A percentile compares a stretch with the other conserved stretches of the same genome.
Conservation (phyloP, 352 stramenopile genomes). For the Phytopythium boreale region DNA sequence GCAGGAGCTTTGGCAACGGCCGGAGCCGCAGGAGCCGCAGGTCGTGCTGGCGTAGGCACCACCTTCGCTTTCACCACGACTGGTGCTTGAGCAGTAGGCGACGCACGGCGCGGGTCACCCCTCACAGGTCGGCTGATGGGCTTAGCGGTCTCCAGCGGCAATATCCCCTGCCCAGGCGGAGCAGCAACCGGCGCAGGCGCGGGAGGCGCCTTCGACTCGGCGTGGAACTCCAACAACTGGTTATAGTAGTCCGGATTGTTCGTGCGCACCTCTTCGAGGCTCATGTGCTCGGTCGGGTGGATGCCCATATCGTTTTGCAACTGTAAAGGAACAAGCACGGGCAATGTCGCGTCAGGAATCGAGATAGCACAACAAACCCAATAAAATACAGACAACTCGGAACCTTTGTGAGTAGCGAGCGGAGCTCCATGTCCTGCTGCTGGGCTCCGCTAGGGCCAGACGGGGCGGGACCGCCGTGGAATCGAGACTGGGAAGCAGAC, state of each 20-base stretch:
- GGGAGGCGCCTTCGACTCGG: slow-evolving; percentile 27
- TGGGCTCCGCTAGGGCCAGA: slow-evolving; percentile 15
- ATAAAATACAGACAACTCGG: neutral
- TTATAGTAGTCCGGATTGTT: slow-evolving; percentile 86
- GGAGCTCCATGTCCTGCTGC: slow-evolving; percentile 76
- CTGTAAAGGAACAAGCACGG: slow-evolving; percentile 8
- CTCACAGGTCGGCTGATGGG: slow-evolving; percentile 5
- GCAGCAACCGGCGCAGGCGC: slow-evolving; percentile 1
- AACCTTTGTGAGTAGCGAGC: slow-evolving; percentile 65
- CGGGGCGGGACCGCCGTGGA: slow-evolving; percentile 1
- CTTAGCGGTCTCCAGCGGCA: slow-evolving; percentile 10
- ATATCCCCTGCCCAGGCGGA: slow-evolving; percentile 8
- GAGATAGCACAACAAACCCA: neutral
- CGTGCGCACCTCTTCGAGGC: slow-evolving; percentile 81
- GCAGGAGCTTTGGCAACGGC: neutral
- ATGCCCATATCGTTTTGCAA: slow-evolving; percentile 88
- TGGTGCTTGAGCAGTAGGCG: neutral
- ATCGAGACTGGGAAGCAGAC: slow-evolving; percentile 4
- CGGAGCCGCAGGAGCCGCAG: neutral
- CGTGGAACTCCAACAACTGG: slow-evolving; percentile 70
- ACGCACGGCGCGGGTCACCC: slow-evolving; percentile 4
- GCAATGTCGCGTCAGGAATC: neutral
- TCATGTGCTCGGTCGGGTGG: slow-evolving; percentile 83
- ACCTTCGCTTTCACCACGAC: neutral
- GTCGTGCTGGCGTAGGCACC: neutral